Evolutionary conservation across 805 yeast genomes (phyloP), one percentile per base, ranked within the genome.

Genomic region (Huiozyma naganishii): DNA sequence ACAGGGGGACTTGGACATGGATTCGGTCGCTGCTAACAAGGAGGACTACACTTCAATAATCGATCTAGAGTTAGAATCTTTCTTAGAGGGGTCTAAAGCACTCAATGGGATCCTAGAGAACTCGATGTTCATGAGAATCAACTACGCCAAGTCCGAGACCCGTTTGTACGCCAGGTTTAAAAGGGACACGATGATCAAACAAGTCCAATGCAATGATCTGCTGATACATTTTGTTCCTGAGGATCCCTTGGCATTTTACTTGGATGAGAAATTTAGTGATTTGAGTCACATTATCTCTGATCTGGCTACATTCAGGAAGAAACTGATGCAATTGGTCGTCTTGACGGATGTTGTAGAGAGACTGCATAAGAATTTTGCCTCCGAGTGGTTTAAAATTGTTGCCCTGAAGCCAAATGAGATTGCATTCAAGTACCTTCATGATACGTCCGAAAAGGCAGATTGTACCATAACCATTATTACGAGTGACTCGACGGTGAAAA

Each of bases 331-430:
- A 45, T 44, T 63, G 38, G 59, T 62, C 23, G 49, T 61, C 9
- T 36, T 63, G 9, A 63, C 62, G 3, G 62, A 62, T 44, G 65
- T 62, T 5, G 58, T 63, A 6, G 65, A 62, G 37, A 58, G 55
- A 34, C 39, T 63, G 33, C 62, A 60, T 41, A 52, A 55, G 17
- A 62, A 55, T 39, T 63, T 63, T 44, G 53, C 58, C 10, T 57
- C 65, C 8, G 57, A 56, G 6, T 49, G 52, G 41, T 63, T 63
- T 46, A 53, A 53, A 38, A 59, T 63, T 30, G 52, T 61, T 8
- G 56, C 56, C 27, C 43, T 62, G 35, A 56, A 56, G 40, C 61
- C 62, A 6, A 59, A 62, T 39, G 64, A 63, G 45, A 60, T 63
- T 10, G 50, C 62, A 7, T 63, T 63, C 48, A 60, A 61, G 41